Base-by-base conservation (phyloP, 768 basidiomycete genomes). In the Naematelia encephala region DNA sequence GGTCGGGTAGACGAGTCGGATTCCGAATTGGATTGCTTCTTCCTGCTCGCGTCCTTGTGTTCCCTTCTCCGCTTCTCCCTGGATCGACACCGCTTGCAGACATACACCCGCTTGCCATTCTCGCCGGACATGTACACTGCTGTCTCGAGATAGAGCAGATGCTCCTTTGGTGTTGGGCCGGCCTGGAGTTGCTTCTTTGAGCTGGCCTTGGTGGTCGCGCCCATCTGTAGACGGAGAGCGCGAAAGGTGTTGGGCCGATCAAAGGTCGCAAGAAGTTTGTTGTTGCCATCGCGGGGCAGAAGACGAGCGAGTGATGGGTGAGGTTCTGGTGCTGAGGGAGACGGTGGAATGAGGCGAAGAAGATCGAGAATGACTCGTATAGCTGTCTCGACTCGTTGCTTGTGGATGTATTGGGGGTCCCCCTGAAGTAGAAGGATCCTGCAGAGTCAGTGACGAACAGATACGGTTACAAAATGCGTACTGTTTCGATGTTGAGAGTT, bases 51-150 rank as follows among this genome's bases (percentile, higher is more conserved):
- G 30, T 70, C 70, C 48, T 74, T 74, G 21, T 55, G 62, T n/a
- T 62, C 57, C 19, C 66, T 55, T 26, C 73, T 46, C 29, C 64
- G 56, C 10, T 63, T 64, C 54, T 77, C 75, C 19, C 75, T 34
- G 26, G 58, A 56, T 19, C 72, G 48, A 63, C 75, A 77, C 30
- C 69, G 51, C 29, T 66, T 68, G 54, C 75, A 77, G 0, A 70
- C 73, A 54, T 68, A 77, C 4, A 73, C 73, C 51, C 72, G 42
- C 42, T 57, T 66, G 4, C 67, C 68, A 29, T 64, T 60, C n/a
- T 74, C 75, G 5, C 67, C 70, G 25, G 65, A 68, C 65, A 61
- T 70, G 59, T 72, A 75, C 1, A 77, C 75, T 16, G 72, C 72
- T 1, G 72, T 73, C 47, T 75, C 70, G 21, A 77, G 67, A 25